Evolutionary conservation across 169 alveolate genomes (phyloP), one percentile per base, ranked within the genome.

Genomic region (Babesia divergens): DNA sequence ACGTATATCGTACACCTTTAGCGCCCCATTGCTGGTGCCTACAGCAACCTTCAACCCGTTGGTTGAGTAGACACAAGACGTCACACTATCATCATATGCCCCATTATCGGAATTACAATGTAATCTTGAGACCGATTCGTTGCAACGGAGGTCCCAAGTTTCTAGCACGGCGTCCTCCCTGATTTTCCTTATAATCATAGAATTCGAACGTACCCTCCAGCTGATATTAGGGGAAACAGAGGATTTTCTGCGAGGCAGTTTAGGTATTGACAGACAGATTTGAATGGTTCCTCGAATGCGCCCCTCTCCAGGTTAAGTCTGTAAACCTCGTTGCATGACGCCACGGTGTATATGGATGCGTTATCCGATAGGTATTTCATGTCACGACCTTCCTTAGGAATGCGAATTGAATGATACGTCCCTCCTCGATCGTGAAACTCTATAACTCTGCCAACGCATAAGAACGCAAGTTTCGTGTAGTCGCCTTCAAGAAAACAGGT

Each of bases 381-480:
- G 50, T 82, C 85, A 1, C 91, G 76, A n/a, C 91, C 93, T 34
- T 83, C 91, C 50, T 68, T 88, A 11, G 93, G 93, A 11, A 88
- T 72, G 20, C 93, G 75, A 46, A 88, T 72, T 11, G 58, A 35
- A 46, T 88, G 64, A 43, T 79, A 84, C 24, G 77, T 65, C 0
- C 93, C 93, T 0, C 91, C 93, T 37, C 90, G 67, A 59, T 88
- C 82, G 52, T 88, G 93, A 56, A 88, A 83, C 69, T 88, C 93
- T 32, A 88, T 49, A 47, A 59, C 55, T 24, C 93, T 56, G 38
- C 67, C 64, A 20, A 47, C 65, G 70, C 91, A 88, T 31, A 88
- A 77, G 54, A 83, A 83, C 6, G 83, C 93, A 44, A 88, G 32
- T 26, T 88, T 88, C 13, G 86, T 86, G 51, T 88, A 88, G 46